Conservation (phyloP, 768 basidiomycete genomes). For the Boletus sensibilis region DNA sequence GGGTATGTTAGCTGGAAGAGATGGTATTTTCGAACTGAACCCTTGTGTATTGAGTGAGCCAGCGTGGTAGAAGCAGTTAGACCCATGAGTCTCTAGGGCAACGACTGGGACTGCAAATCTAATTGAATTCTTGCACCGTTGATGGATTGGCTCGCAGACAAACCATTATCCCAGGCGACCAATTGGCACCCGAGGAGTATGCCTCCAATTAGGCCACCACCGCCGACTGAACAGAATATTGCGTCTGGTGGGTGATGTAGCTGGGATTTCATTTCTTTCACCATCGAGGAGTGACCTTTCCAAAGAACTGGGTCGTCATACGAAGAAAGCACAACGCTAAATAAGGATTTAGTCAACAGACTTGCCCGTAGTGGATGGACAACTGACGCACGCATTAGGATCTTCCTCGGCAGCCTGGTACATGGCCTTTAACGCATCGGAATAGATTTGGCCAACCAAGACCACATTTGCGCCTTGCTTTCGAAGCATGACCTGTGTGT, state of each 20-base stretch:
- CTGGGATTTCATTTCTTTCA: conserved; percentile 59
- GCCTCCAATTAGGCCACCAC: conserved; percentile 69
- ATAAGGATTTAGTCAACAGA: not conserved
- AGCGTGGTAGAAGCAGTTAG: conserved; percentile 73
- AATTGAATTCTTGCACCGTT: not conserved
- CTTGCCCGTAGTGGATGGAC: not conserved
- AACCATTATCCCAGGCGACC: conserved; percentile 71
- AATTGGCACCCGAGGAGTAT: conserved; percentile 63
- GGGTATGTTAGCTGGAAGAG: conserved; percentile 29
- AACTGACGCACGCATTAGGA: conserved; percentile 48
- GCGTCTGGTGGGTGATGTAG: conserved; percentile 59
- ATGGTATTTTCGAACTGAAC: conserved; percentile 34
- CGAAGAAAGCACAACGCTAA: conserved; percentile 65
- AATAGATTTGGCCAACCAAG: conserved; percentile 57
- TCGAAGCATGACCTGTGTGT: conserved; percentile 49
- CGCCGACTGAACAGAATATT: conserved; percentile 77
- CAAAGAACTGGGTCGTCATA: conserved; percentile 70
- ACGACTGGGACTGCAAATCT: conserved; percentile 58
- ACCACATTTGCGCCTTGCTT: conserved; percentile 57
- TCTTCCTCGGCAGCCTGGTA: conserved; percentile 43
- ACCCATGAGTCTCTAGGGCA: conserved; percentile 67
- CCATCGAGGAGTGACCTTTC: conserved; percentile 77
- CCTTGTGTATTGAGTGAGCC: conserved; percentile 51
- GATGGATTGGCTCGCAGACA: conserved; percentile 15
- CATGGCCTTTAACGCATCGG: conserved; percentile 56